A percentile compares a stretch with the other conserved stretches of the same genome.
Conservation (phyloP, 805 yeast genomes). For the Candida michaelii region DNA sequence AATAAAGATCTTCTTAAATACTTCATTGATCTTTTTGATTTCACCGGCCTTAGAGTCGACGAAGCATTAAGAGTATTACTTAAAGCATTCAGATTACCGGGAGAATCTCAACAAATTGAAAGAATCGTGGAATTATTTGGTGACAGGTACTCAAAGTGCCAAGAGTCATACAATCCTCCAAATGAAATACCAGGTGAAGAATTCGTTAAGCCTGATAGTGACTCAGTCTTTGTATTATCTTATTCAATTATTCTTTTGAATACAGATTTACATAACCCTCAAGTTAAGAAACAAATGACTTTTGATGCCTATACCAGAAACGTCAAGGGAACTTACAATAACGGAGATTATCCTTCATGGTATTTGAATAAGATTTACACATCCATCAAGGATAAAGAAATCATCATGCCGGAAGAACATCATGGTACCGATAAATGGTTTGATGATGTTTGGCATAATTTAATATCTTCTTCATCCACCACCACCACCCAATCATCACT, state of each 20-base stretch:
- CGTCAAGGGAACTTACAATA: conserved; percentile 74
- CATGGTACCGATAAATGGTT: conserved; percentile 91
- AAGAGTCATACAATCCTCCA: conserved; percentile 24
- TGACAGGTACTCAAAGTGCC: conserved; percentile 70
- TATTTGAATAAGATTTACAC: conserved; percentile 77
- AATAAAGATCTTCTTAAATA: conserved; percentile 58
- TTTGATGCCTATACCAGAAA: conserved; percentile 78
- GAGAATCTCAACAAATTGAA: conserved; percentile 97
- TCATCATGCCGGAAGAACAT: conserved; percentile 97
- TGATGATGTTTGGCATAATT: conserved; percentile 79
- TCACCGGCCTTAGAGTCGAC: conserved; percentile 78
- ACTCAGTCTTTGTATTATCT: conserved; percentile 84
- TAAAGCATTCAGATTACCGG: conserved; percentile 87
- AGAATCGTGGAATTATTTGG: conserved; percentile 87
- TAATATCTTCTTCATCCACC: conserved; percentile 46
- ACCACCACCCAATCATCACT: conserved; percentile 7
- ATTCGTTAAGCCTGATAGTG: conserved; percentile 69
- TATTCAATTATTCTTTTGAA: conserved; percentile 93
- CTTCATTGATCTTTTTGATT: conserved; percentile 73
- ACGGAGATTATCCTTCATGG: conserved; percentile 80
- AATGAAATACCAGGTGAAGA: conserved; percentile 31
- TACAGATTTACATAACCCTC: conserved; percentile 92
- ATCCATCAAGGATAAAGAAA: conserved; percentile 81
- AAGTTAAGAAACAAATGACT: conserved; percentile 88
- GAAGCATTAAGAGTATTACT: conserved; percentile 85